Conservation (phyloP, 2,329 filamentous ascomycete species). For the Stagonosporopsis vannaccii region DNA sequence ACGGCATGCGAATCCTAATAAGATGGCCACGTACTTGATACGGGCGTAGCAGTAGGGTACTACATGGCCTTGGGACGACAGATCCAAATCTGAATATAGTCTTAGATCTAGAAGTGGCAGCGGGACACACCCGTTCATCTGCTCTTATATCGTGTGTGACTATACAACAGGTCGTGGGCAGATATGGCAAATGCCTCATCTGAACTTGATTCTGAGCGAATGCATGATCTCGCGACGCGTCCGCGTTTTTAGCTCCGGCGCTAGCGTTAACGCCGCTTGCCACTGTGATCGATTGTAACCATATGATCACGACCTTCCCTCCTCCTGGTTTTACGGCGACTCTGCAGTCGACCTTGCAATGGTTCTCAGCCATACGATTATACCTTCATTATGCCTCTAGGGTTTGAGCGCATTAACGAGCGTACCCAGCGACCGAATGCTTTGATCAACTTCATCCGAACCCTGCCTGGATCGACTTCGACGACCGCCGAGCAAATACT, state of each 20-base stretch:
- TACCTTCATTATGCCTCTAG: constrained; percentile 69
- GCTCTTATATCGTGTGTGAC: too few relatives aligned
- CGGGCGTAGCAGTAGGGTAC: too few relatives aligned
- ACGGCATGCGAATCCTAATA: too few relatives aligned
- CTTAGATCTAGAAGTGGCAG: too few relatives aligned
- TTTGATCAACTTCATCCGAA: constrained; percentile 85
- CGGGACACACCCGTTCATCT: too few relatives aligned
- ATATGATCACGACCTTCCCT: neutral
- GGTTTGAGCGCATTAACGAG: constrained; percentile 80
- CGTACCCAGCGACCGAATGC: constrained; percentile 77
- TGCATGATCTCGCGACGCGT: neutral
- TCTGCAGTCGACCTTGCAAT: neutral
- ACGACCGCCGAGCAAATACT: constrained; percentile 45
- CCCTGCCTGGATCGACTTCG: constrained; percentile 65
- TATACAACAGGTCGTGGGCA: too few relatives aligned
- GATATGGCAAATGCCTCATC: too few relatives aligned
- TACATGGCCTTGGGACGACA: too few relatives aligned
- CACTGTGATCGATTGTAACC: neutral
- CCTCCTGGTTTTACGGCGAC: too few relatives aligned
- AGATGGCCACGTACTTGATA: too few relatives aligned
- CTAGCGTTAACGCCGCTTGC: constrained; percentile 1
- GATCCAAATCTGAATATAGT: too few relatives aligned
- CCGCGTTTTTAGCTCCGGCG: constrained; percentile 6
- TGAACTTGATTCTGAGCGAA: too few relatives aligned
- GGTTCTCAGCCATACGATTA: neutral